Evolutionary conservation across 2,329 filamentous ascomycete genomes (phyloP), one percentile per base, ranked within the genome.

Genomic region (Plenodomus tracheiphilus): DNA sequence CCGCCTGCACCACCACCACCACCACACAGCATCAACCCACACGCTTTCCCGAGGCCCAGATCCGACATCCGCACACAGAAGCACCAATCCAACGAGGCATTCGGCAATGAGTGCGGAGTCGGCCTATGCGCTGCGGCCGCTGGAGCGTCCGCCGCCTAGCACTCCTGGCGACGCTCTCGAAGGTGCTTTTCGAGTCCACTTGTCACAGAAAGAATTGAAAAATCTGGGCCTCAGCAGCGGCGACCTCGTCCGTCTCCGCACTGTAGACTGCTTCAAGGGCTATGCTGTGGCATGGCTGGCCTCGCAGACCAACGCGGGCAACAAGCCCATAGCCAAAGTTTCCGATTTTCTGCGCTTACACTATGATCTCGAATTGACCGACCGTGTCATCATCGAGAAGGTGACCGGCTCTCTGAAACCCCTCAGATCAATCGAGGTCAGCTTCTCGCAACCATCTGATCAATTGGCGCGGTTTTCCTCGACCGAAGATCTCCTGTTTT

Each of bases 281-380:
- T 77, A 79, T 43, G 85, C 81, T n/a, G 79, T 87, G 59, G 84
- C 82, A 10, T 88, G 85, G 85, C 74, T 78, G 35, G 81, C 83
- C 3, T 66, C 77, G 30, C 75, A 77, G 47, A 71, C 71, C 2
- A 75, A 74, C 22, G 54, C 66, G 17, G 67, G 66, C 17, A 71
- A 66, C 48, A 73, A 72, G 46, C 61, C 64, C 3, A 68, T 73
- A 39, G 70, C 68, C 19, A 92, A 77, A 83, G 89, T 76, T 86
- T 74, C 89, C 18, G 86, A 89, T 54, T 79, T 84, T 5, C 83
- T 95, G 45, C 86, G 89, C 54, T 86, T 88, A 30, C 81, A 84
- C 6, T 88, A 88, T 58, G 84, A 83, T 1, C 81, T 96, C 59
- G 86, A 87, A 52, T 77, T 94, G 3, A 15, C 66, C 15, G 68